Percentiles rank a stretch among this genome's conserved stretches.
Evolutionary conservation across 805 yeast genomes (phyloP).

Genomic region (Yamadazyma nakazawae): DNA sequence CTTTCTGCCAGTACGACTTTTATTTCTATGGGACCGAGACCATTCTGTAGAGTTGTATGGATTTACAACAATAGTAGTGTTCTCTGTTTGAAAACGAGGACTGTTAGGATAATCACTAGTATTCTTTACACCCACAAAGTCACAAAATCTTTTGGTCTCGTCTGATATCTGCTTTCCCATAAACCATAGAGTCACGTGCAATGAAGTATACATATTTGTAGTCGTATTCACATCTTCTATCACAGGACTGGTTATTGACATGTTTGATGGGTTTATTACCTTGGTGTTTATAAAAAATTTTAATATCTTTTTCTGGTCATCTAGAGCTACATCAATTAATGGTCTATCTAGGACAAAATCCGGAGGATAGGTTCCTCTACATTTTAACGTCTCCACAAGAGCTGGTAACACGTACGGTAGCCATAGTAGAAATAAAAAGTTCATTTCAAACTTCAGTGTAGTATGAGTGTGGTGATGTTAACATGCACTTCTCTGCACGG

Average conservation of each 20-base stretch:
- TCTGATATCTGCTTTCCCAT: slow-evolving; percentile 40
- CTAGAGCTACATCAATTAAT: slow-evolving; percentile 35
- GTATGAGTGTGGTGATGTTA: neutral
- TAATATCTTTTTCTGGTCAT: slow-evolving; percentile 24
- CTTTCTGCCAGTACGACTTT: neutral
- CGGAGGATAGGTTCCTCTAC: neutral
- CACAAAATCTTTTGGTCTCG: slow-evolving; percentile 44
- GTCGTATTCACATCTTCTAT: slow-evolving; percentile 43
- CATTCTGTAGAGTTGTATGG: slow-evolving; percentile 8
- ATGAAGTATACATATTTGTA: slow-evolving; percentile 48
- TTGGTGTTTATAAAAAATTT: slow-evolving; percentile 35
- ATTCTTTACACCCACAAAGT: slow-evolving; percentile 35
- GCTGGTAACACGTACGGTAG: neutral
- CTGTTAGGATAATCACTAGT: slow-evolving; percentile 23
- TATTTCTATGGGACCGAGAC: neutral
- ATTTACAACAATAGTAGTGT: slow-evolving; percentile 7
- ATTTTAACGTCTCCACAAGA: neutral
- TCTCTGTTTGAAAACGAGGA: slow-evolving; percentile 21
- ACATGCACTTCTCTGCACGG: neutral
- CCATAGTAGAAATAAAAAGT: neutral
- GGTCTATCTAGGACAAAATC: slow-evolving; percentile 21
- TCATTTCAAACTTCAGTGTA: neutral
- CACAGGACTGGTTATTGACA: slow-evolving; percentile 12
- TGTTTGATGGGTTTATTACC: slow-evolving; percentile 16
- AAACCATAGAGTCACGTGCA: slow-evolving; percentile 44